Percentiles rank a stretch among this genome's conserved stretches.
These are phyloP conservation scores for Warburgia ugandensis DNA, from an alignment of 164 flowering plant genomes.

Conservation along the genomic window DNA sequence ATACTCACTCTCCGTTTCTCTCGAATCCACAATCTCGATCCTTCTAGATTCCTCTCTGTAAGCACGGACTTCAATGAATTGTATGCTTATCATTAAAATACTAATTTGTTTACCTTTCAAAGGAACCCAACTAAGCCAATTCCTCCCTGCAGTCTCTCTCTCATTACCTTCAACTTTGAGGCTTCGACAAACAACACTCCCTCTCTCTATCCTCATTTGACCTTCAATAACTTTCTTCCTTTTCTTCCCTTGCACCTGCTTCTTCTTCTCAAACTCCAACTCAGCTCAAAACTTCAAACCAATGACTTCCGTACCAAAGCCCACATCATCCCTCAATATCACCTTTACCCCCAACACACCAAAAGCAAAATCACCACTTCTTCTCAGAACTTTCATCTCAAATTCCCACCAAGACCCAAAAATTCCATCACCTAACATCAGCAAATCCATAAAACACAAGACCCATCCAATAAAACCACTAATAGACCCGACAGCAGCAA, in stretches of 20 bases:
- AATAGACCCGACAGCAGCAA: conserved; percentile 11
- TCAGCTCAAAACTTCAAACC: neutral
- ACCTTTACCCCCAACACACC: conserved; percentile 2
- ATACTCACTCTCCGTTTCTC: too few relatives aligned
- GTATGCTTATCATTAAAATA: neutral
- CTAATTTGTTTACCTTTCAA: neutral
- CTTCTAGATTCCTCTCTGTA: neutral
- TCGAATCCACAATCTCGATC: neutral
- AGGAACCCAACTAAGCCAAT: neutral
- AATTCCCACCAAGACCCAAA: conserved; percentile 18
- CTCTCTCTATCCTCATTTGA: conserved; percentile 1
- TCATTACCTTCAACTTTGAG: neutral
- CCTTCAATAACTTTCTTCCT: neutral
- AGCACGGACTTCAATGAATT: neutral
- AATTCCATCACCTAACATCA: conserved; percentile 11
- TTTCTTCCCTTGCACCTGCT: too few relatives aligned
- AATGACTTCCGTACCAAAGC: conserved; percentile 10
- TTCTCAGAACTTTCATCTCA: conserved; percentile 3
- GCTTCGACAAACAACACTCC: neutral
- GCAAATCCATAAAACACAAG: conserved; percentile 15
- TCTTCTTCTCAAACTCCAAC: neutral
- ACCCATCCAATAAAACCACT: conserved; percentile 18
- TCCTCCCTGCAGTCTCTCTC: neutral
- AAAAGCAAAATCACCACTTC: neutral
- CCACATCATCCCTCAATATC: conserved; percentile 1